Evolutionary conservation across 441 rosid species (phyloP).

Genomic region (Breynia disticha): DNA sequence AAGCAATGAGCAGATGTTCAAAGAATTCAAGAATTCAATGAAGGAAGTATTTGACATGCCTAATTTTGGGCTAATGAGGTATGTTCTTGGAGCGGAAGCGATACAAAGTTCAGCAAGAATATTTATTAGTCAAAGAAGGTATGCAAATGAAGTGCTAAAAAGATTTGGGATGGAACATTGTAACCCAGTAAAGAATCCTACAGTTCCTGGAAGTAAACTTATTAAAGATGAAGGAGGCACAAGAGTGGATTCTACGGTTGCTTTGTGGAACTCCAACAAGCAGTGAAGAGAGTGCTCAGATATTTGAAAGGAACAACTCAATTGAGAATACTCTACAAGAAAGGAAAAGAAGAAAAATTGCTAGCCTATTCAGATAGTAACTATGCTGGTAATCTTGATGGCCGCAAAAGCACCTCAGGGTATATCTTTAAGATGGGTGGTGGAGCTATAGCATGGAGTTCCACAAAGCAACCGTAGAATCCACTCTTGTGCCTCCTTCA

Average conservation of each 20-base stretch:
- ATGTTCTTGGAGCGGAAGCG: not conserved
- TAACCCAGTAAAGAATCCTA: not conserved
- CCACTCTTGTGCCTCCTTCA: not conserved
- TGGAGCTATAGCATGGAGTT: no score
- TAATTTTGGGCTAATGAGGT: not conserved
- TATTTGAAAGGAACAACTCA: no score
- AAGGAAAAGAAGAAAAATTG: no score
- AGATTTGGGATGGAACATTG: not conserved
- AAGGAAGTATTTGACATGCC: not conserved
- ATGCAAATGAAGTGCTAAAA: not conserved
- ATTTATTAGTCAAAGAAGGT: not conserved
- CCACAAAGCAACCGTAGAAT: no score
- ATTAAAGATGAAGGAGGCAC: not conserved
- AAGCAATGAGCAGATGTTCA: not conserved
- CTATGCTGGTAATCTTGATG: no score
- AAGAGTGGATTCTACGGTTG: not conserved
- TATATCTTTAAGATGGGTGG: no score
- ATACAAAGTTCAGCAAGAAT: not conserved
- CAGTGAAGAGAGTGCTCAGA: no score
- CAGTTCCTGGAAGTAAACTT: not conserved
- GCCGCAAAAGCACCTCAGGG: no score
- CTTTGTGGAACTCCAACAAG: no score
- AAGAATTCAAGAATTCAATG: not conserved
- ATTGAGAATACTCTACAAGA: no score
- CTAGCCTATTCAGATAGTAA: no score